These are phyloP conservation scores for Mortierella sp. DNA, from an alignment of 371 early-diverging fungal species.

Conservation along the genomic window DNA sequence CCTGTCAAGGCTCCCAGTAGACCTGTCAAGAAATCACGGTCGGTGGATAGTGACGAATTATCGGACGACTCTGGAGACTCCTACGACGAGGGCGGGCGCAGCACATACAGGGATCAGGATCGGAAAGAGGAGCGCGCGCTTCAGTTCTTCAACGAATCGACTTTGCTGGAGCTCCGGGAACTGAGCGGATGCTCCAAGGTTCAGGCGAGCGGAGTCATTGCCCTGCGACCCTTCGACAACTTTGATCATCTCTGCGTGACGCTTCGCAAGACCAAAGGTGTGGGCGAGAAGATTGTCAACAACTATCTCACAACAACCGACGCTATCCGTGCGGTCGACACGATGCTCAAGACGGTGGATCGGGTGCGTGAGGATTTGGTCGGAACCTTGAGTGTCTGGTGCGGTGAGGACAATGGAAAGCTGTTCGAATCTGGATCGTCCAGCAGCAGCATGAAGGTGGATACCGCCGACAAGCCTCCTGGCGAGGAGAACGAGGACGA, in stretches of 20 bases:
- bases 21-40: neutral
- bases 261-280: constrained; percentile 68
- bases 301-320: constrained; percentile 75
- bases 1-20: neutral
- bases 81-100: constrained; percentile 16
- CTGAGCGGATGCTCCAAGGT: constrained; percentile 72
- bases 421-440: constrained; percentile 29
- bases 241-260: constrained; percentile 66
- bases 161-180: constrained; percentile 72
- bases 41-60: neutral
- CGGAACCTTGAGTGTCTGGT: constrained; percentile 68
- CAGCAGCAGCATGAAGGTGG: constrained; percentile 13
- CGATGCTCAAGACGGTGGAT: constrained; percentile 75
- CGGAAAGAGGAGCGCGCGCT: constrained; percentile 63
- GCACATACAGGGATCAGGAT: constrained; percentile 36
- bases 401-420: constrained; percentile 43
- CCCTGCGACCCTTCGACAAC: constrained; percentile 74
- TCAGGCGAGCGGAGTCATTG: constrained; percentile 69
- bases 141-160: constrained; percentile 76
- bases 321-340: constrained; percentile 82
- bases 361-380: constrained; percentile 66
- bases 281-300: constrained; percentile 70
- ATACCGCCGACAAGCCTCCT: neutral
- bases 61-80: constrained; percentile 36
- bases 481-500: constrained; percentile 20